phyloP scores from a whole-genome alignment of 2,329 filamentous ascomycete genomes.

The Didymella lethalis region DNA sequence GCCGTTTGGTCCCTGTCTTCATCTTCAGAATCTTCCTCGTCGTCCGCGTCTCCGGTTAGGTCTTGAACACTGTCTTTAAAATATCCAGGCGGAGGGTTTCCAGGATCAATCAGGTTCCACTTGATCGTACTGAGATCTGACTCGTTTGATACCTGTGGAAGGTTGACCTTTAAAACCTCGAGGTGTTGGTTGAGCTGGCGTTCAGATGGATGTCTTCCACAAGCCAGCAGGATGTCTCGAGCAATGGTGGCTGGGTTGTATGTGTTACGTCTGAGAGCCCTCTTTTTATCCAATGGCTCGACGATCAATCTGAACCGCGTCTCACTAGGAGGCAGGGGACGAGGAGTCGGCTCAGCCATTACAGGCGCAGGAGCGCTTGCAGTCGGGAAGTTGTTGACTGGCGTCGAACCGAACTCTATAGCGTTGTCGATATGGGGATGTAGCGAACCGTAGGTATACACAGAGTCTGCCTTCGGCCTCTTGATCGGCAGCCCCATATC shows the following conservation, averaged over 20 bases:
- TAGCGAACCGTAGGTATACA: conserved; percentile 24
- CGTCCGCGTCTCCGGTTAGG: conserved; percentile 45
- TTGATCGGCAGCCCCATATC: conserved; percentile 50
- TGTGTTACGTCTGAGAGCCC: conserved; percentile 57
- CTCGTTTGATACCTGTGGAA: conserved; percentile 54
- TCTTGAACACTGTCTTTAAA: conserved; percentile 37
- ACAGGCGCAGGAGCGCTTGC: conserved; percentile 23
- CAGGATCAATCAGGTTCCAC: conserved; percentile 69
- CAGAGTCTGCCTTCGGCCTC: conserved; percentile 24
- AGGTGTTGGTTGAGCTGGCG: conserved; percentile 67
- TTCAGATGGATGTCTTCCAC: conserved; percentile 68
- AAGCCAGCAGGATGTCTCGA: conserved; percentile 67
- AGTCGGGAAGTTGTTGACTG: conserved; percentile 37
- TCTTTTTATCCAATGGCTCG: conserved; percentile 57
- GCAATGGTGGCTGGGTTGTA: conserved; percentile 71
- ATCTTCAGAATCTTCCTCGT: conserved; percentile 48
- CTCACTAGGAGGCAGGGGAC: conserved; percentile 23
- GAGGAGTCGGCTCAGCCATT: conserved; percentile 20
- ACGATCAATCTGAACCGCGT: conserved; percentile 47
- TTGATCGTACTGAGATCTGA: conserved; percentile 66
- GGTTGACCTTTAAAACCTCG: conserved; percentile 54
- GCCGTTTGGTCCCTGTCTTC: conserved; percentile 12
- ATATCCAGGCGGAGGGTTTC: conserved; percentile 53
- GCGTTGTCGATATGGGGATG: conserved; percentile 19
- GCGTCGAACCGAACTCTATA: conserved; percentile 27